A percentile compares a stretch with the other conserved stretches of the same genome.
Conservation (phyloP, 495 filamentous ascomycete species). For the Bryoglossum gracile region DNA sequence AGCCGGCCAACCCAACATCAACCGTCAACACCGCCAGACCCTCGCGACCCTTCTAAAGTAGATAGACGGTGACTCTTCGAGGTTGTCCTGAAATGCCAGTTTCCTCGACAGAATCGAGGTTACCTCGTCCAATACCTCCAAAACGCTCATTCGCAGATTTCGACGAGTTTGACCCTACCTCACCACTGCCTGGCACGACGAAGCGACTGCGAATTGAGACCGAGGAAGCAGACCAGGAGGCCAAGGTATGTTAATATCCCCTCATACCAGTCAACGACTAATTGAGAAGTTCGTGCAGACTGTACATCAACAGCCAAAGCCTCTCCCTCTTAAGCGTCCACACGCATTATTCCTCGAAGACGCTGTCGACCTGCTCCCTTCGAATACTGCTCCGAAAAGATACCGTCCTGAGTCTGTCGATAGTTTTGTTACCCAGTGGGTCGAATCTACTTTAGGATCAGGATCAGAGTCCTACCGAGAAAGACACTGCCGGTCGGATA, state of each 20-base stretch:
- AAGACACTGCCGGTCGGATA: constrained; percentile 28
- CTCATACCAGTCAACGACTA: constrained; percentile 14
- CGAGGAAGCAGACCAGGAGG: constrained; percentile 11
- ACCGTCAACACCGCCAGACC: constrained; percentile 7
- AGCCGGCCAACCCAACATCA: constrained; percentile 13
- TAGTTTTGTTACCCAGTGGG: constrained; percentile 28
- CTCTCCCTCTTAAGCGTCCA: constrained; percentile 22
- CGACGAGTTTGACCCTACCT: constrained; percentile 9
- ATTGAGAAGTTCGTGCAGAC: constrained; percentile 14
- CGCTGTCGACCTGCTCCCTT: constrained; percentile 24
- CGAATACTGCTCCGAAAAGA: constrained; percentile 13
- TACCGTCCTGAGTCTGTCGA: constrained; percentile 23
- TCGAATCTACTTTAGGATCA: constrained; percentile 25
- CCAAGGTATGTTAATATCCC: constrained; percentile 14
- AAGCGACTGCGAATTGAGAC: constrained; percentile 17
- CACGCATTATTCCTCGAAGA: constrained; percentile 28
- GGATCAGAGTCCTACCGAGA: constrained; percentile 20
- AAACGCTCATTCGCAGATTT: constrained; percentile 18
- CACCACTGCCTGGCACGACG: constrained; percentile 4
- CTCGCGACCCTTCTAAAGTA: constrained; percentile 4
- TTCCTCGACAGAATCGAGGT: constrained; percentile 14
- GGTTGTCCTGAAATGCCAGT: constrained; percentile 8
- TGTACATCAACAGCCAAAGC: constrained; percentile 24
- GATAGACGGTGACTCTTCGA: constrained; percentile 3
- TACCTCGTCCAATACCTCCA: constrained; percentile 14